Evolutionary conservation across 225 moss, liverwort and hornwort genomes (phyloP), one percentile per base, ranked within the genome.

Genomic region (Sphagnum tenellum): DNA sequence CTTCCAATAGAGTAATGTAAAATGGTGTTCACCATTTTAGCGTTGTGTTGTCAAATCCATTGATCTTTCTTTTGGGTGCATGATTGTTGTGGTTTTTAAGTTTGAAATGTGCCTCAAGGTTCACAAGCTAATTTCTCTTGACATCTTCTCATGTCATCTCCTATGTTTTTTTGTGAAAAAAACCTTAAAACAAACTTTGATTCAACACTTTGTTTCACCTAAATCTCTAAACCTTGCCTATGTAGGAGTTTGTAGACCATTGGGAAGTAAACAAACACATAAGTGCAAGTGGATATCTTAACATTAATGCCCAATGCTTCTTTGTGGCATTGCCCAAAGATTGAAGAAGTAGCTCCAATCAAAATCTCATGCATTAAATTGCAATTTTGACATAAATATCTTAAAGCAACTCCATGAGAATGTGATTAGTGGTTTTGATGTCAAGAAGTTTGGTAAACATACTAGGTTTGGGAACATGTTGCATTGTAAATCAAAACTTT

Each of bases 1-100:
- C 71, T 78, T 89, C 63, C 89, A 92, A 71, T 89, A 92, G 48
- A 92, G 87, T 66, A 89, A 87, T 69, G 92, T 92, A 29, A 87
- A 89, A 60, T 92, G 92, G 92, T 89, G 89, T 72, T 92, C 89
- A 14, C 89, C 92, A 7, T 79, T 92, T 51, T 92, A 89, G 92
- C 71, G 89, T 5, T 89, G 89, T 68, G 79, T 83, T 9, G 74
- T 92, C 48, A 89, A 85, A 63, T 78, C 85, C 61, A 88, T 92
- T 49, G 92, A 92, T 63, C 89, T 79, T 29, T 71, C 72, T 55
- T 64, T 92, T 44, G 85, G 89, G 48, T 83, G 85, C 55, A 89
- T 83, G 7, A 80, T 86, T 7, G 80, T 92, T 11, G 87, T 92
- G 29, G 92, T 89, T 44, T 92, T 89, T 3, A 92, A 92, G 76